Evolutionary conservation across 192 early-diverging fungal species (phyloP).

Genomic region (Linnemannia schmuckeri): DNA sequence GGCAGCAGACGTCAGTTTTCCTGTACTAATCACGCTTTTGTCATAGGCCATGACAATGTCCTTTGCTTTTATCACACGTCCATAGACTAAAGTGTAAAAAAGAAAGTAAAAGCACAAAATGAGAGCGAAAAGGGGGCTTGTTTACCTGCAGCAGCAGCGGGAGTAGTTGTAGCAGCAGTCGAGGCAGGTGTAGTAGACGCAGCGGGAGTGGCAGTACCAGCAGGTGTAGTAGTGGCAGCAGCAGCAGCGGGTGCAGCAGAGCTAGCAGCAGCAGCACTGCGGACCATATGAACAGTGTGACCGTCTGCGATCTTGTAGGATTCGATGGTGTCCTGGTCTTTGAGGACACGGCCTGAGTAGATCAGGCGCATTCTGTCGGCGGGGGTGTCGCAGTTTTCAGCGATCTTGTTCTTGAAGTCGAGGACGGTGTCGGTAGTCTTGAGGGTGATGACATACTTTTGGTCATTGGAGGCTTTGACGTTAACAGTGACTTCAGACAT

Average conservation of each 20-base stretch:
- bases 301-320: conserved; percentile 89
- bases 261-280: conserved; percentile 60
- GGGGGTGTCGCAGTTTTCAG: conserved; percentile 72
- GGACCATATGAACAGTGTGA: conserved; percentile 94
- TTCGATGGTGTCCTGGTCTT: conserved; percentile 85
- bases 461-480: conserved; percentile 82
- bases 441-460: conserved; percentile 76
- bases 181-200: conserved; percentile 48
- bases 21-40: neutral
- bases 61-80: neutral
- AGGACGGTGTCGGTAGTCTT: conserved; percentile 71
- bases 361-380: conserved; percentile 87
- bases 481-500: conserved; percentile 77
- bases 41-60: neutral
- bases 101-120: neutral
- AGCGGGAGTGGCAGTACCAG: conserved; percentile 49
- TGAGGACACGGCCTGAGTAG: conserved; percentile 93
- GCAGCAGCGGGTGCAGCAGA: conserved; percentile 50
- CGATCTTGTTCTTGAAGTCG: conserved; percentile 84
- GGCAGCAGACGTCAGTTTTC: neutral
- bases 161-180: conserved; percentile 42
- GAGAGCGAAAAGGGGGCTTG: neutral
- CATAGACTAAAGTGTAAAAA: neutral
- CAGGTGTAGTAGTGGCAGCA: conserved; percentile 52
- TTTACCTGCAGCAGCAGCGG: conserved; percentile 44